phyloP scores from a whole-genome alignment of 345 rosid species.

The Rhodamnia rubescens region DNA sequence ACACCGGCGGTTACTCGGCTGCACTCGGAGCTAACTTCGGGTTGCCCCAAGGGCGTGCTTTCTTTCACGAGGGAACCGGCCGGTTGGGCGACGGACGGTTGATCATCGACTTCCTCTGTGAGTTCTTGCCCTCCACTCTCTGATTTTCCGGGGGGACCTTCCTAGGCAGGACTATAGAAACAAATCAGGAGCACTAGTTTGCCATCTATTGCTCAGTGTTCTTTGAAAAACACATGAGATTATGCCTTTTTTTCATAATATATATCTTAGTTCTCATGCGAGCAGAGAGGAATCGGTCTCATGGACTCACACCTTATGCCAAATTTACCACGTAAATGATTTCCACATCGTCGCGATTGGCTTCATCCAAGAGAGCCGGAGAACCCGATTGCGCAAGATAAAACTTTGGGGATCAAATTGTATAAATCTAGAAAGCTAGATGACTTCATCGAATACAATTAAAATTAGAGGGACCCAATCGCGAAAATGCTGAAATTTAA shows the following conservation, averaged over 20 bases:
- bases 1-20: constrained; percentile 37
- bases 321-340: background rate
- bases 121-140: constrained; percentile 2
- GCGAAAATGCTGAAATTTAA: background rate
- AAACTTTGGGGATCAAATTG: background rate
- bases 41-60: background rate
- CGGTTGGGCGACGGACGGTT: constrained; percentile 35
- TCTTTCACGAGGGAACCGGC: constrained; percentile 1
- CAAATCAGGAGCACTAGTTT: background rate
- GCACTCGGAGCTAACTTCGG: constrained; percentile 17
- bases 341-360: background rate
- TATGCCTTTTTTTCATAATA: background rate
- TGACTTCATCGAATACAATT: background rate
- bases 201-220: background rate
- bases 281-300: background rate
- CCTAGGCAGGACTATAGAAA: background rate
- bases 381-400: background rate
- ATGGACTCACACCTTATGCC: background rate
- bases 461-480: background rate
- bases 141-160: background rate
- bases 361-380: background rate
- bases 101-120: constrained; percentile 48
- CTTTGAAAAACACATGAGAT: background rate
- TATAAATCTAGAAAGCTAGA: background rate
- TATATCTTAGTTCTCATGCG: background rate